Evolutionary conservation across 176 grass and related monocot genomes (phyloP).

Genomic region (Oryza australiensis): DNA sequence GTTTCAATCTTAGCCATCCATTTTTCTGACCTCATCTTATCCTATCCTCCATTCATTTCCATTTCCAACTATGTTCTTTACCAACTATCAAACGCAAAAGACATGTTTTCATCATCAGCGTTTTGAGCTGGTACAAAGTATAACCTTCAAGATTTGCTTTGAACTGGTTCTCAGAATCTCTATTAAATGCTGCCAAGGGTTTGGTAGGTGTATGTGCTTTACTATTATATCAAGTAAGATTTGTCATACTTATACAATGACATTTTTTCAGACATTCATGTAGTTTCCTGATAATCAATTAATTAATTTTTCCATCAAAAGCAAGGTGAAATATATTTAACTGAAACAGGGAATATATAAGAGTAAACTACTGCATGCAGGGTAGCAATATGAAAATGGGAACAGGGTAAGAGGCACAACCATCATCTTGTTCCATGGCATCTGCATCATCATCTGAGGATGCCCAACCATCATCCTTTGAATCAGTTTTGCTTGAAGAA

Average conservation of each 20-base stretch:
- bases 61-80: too few species aligned
- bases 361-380: neutral
- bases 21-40: too few species aligned
- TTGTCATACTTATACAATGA: neutral
- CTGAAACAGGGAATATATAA: neutral
- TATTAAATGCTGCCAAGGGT: neutral
- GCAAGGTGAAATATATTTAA: neutral
- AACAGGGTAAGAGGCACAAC: conserved; percentile 45
- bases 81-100: neutral
- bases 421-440: conserved; percentile 76
- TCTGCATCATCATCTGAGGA: conserved; percentile 80
- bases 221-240: neutral
- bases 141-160: neutral
- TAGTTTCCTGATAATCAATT: neutral
- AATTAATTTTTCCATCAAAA: neutral
- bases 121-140: neutral
- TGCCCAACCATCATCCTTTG: conserved; percentile 65
- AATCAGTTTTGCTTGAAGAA: conserved; percentile 62
- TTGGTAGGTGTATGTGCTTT: neutral
- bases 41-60: too few species aligned
- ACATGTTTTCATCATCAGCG: neutral
- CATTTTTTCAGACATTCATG: neutral
- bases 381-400: conserved; percentile 1
- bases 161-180: too few species aligned
- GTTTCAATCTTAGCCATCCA: too few species aligned